These are phyloP conservation scores for Bretschneidera sinensis DNA, from an alignment of 345 rosid genomes.

Conservation along the genomic window DNA sequence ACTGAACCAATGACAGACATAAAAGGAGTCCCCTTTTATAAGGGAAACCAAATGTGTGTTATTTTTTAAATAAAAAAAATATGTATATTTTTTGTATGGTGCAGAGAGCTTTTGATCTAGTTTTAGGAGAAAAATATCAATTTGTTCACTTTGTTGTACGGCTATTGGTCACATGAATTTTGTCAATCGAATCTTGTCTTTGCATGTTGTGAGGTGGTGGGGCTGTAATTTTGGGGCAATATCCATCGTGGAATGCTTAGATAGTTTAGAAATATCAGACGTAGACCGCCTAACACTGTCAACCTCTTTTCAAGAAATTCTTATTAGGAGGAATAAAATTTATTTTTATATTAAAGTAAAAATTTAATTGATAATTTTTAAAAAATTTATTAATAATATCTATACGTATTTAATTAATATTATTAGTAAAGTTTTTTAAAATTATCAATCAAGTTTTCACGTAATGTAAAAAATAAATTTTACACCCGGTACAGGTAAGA, in stretches of 20 bases:
- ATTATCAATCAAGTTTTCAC: too few species aligned
- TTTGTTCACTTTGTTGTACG: not conserved
- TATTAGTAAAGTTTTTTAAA: too few species aligned
- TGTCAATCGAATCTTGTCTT: not conserved
- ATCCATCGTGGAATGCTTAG: not conserved
- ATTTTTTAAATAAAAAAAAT: too few species aligned
- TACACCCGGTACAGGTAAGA: too few species aligned
- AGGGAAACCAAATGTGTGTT: too few species aligned
- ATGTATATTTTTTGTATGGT: conserved; percentile 9
- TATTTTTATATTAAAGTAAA: too few species aligned
- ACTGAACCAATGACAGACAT: not conserved
- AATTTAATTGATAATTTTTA: too few species aligned
- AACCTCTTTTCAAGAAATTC: not conserved
- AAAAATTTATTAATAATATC: too few species aligned
- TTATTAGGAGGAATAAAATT: too few species aligned
- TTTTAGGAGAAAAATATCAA: conserved; percentile 10
- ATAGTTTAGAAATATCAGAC: not conserved
- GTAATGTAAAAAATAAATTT: too few species aligned
- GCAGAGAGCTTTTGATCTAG: conserved; percentile 2
- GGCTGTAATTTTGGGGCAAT: not conserved
- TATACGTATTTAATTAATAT: too few species aligned
- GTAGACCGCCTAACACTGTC: not conserved
- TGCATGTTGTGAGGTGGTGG: not conserved
- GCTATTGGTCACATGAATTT: not conserved
- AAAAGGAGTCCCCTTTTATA: not conserved